Evolutionary conservation across 805 yeast species (phyloP).

Genomic region (Candida alai): DNA sequence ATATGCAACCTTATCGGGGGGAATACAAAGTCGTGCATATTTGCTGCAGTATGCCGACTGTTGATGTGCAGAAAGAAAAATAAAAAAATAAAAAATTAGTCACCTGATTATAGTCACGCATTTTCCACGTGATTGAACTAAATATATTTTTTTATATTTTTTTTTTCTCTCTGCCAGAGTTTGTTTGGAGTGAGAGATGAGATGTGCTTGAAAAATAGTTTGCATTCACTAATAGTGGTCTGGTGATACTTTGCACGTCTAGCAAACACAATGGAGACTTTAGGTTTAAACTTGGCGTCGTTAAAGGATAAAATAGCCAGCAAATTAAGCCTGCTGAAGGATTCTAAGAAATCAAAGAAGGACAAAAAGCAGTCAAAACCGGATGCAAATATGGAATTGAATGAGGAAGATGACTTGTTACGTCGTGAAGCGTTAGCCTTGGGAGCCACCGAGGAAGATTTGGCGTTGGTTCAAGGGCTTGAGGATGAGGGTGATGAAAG

Average conservation of each 20-base stretch:
- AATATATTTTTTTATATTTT: too few relatives aligned
- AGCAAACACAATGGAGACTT: constrained; percentile 35
- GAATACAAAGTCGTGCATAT: too few relatives aligned
- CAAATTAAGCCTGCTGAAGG: constrained; percentile 34
- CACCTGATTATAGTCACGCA: too few relatives aligned
- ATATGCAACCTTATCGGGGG: too few relatives aligned
- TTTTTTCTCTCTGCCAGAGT: too few relatives aligned
- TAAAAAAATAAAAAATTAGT: too few relatives aligned
- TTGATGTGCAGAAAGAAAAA: too few relatives aligned
- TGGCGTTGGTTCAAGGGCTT: constrained; percentile 56
- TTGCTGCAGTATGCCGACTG: too few relatives aligned
- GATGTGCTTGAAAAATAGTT: constrained; percentile 1
- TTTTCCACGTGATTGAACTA: too few relatives aligned
- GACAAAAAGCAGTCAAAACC: constrained; percentile 11
- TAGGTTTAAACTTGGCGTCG: constrained; percentile 48
- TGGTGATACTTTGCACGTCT: neutral
- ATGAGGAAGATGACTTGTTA: constrained; percentile 32
- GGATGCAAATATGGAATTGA: constrained; percentile 9
- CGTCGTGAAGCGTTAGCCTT: constrained; percentile 73
- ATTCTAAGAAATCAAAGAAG: constrained; percentile 17
- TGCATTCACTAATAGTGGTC: neutral
- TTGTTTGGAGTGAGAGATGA: constrained; percentile 12
- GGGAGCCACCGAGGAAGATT: constrained; percentile 85
- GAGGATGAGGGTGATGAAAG: constrained; percentile 46
- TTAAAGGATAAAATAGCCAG: constrained; percentile 62